Base-by-base conservation (phyloP, 2,329 filamentous ascomycete species). In the Aureobasidium vineae region DNA sequence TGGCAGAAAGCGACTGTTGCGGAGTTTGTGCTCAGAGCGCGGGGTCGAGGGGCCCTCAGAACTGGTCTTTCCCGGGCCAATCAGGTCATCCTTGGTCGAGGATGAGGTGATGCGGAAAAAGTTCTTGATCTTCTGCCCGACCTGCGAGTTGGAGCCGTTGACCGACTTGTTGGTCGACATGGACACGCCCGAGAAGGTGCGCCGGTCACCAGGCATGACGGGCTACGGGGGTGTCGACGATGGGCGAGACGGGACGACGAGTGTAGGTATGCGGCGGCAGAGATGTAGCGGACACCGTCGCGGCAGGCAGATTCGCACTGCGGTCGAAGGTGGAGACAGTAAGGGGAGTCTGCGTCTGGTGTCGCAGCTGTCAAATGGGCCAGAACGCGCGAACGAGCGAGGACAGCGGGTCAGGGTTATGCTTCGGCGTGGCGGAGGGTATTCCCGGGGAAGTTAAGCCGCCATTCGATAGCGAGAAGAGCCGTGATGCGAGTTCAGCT, bases 1-100 rank as follows among this genome's bases (percentile, higher is more conserved):
- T 69, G 89, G 91, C 73, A 97, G 90, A 81, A 97, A 96, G 74
- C 91, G 88, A 71, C 90, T 95, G 77, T 96, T 91, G 73, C 92
- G 88, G 76, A 92, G 90, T 65, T 86, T 84, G 70, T 84, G 84
- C 72, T 90, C 86, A 68, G 84, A 79, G 76, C 86, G 87, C 70
- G 80, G 77, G 3, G 79, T 79, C 8, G 77, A 75, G 36, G 78
- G 75, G 71, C 77, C 80, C 68, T 72, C 69, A 54, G 74, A 71
- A 47, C 73, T 74, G 54, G 67, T 70, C 59, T 74, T 76, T 59
- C 75, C 76, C 75, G 61, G 72, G 74, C 63, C 23, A 69, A 76
- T 71, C 70, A 77, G 77, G 70, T 74, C 72, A 66, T 79, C 73
- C 70, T 77, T 76, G 64, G 71, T 75, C 67, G 79, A 78, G 69